Evolutionary conservation across 108 stramenopile genomes (phyloP).

Genomic region (Seminavis robusta): DNA sequence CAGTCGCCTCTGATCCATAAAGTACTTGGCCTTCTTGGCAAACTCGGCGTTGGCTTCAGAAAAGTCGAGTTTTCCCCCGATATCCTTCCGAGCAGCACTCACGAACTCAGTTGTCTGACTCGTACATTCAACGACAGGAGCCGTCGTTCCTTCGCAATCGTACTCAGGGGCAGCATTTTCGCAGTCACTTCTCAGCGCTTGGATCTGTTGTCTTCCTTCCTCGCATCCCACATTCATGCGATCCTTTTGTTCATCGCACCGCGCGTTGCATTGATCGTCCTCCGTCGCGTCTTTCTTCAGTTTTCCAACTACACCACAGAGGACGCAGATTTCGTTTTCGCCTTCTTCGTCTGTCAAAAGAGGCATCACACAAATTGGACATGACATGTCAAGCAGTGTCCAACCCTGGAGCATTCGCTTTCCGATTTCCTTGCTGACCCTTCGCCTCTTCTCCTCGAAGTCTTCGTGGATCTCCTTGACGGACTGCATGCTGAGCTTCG

Average conservation of each 20-base stretch:
- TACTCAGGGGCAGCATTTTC: not conserved
- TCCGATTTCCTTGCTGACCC: slow-evolving; percentile 53
- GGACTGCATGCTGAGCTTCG: too few species aligned
- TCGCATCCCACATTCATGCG: not conserved
- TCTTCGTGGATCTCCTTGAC: slow-evolving; percentile 18
- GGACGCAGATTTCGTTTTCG: slow-evolving; percentile 37
- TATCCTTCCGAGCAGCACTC: not conserved
- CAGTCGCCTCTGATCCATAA: too few species aligned
- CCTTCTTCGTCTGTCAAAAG: slow-evolving; percentile 39
- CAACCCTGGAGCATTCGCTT: slow-evolving; percentile 51
- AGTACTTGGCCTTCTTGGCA: too few species aligned
- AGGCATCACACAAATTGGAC: slow-evolving; percentile 49
- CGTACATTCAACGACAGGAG: not conserved
- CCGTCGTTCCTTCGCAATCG: not conserved
- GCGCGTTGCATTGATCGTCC: not conserved
- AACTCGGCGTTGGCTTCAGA: too few species aligned
- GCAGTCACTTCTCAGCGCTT: not conserved
- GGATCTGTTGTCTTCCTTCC: not conserved
- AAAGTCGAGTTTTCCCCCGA: too few species aligned
- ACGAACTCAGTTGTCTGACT: too few species aligned
- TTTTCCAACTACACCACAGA: slow-evolving; percentile 21
- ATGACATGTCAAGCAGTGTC: slow-evolving; percentile 43
- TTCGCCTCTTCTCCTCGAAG: slow-evolving; percentile 37
- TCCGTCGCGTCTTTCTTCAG: too few species aligned
- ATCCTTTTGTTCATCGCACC: not conserved